Base-by-base conservation (phyloP, 805 yeast genomes). In the Yarrowia osloensis region DNA sequence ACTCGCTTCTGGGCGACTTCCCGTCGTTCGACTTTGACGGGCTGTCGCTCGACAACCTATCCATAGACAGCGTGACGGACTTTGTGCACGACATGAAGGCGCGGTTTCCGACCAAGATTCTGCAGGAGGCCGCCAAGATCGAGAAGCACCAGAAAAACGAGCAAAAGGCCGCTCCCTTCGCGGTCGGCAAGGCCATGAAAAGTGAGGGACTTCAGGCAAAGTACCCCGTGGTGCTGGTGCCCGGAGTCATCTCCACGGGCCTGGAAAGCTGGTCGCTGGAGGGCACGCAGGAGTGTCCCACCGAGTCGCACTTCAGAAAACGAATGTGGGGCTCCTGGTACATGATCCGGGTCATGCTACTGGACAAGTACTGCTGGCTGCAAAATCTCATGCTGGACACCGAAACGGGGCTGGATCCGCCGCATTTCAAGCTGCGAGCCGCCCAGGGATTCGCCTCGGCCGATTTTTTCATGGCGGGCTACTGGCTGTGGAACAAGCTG, bases 401-500 rank as follows among this genome's bases (percentile, higher is more conserved):
- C 0, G 87, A 86, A 67, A 95, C 98, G 0, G 99, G 99, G 0
- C 79, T 95, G 28, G 99, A 95, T 75, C 99, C 99, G 0, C 88
- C 89, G 0, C 84, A 89, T 65, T 84, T 90, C 71, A 88, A 82
- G 71, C 75, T 95, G 28, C 81, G 99, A 67, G 96, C 98, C 0
- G 94, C 97, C 0, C 97, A 90, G 75, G 99, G 99, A 0, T 90
- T 95, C 76, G 98, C 93, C 73, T 95, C 97, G 0, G 95, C 97
- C 0, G 99, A 95, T 77, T 95, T 91, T 77, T 95, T 95, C 74
- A 87, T 95, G 77, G 90, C 98, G 3, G 99, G 99, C 0, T 95
- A 95, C 77, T 95, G 99, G 99, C 91, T 95, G 73, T 95, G 99
- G 99, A 91, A 91, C 75, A 95, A 95, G 75, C 85, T 95, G 65